Evolutionary conservation across 148 eudicot species (phyloP), one percentile per base, ranked within the genome.

Genomic region (Amaranthus palmeri): DNA sequence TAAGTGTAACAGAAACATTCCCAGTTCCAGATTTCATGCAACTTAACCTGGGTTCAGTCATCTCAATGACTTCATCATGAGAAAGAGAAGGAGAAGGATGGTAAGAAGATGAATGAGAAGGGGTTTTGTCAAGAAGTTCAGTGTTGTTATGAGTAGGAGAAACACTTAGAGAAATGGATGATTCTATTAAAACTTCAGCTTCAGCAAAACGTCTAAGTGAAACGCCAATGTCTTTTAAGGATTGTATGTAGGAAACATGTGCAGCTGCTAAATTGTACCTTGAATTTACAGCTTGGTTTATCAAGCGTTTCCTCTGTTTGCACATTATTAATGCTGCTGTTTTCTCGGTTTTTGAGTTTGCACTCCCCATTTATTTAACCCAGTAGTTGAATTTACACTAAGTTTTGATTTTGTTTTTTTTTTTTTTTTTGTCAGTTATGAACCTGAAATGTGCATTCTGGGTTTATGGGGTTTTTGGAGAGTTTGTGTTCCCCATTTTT

Each of bases 211-310:
- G 86, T 41, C 86, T 75, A 41, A 93, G 85, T n/a, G 96, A 79
- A 72, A 84, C 50, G 67, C 98, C 98, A 10, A 91, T 82, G 83
- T 80, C 85, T 40, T 75, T 77, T 2, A 91, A 85, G 8, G 98
- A 89, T 57, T 87, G 82, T 65, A 78, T 81, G 76, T 93, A 93
- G 4, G 97, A 80, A 53, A 93, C 78, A 71, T 93, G 97, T 4
- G 97, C 85, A 18, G 97, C 98, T n/a, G 98, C 97, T 57, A 89
- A 76, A 45, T 81, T 86, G 54, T 81, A 91, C 80, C 98, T 85
- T 51, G 97, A 87, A 72, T 93, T 88, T 25, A 91, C 84, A 3
- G 96, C 90, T 84, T 82, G 83, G 68, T 91, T 89, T 46, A 91
- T 88, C 67, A 90, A 77, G 40, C 75, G 80, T 53, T 91, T 89